These are phyloP conservation scores for Xylariaceae sp. DNA, from an alignment of 2,329 filamentous ascomycete genomes.

Conservation along the genomic window DNA sequence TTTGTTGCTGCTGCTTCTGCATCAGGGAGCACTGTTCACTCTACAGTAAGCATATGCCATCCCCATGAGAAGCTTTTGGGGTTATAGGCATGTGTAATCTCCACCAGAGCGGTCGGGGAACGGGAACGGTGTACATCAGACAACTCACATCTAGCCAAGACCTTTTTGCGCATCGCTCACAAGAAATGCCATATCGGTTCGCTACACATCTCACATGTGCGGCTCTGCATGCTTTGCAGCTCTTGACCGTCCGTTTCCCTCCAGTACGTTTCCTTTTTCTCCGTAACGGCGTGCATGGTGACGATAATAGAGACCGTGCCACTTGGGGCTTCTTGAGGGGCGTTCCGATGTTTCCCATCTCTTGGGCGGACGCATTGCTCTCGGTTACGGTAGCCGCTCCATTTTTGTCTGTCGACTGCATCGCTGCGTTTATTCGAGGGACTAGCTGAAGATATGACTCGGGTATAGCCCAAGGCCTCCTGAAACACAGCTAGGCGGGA, in stretches of 20 bases:
- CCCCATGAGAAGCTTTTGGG: not conserved
- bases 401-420: not conserved
- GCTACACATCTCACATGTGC: slow-evolving; percentile 24
- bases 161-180: slow-evolving; percentile 24
- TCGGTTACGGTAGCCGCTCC: too few relatives aligned
- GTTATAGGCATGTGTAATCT: not conserved
- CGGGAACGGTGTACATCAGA: not conserved
- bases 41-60: not conserved
- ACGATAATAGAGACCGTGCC: not conserved
- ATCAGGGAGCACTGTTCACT: slow-evolving; percentile 15
- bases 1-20: slow-evolving; percentile 4
- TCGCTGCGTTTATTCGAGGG: not conserved
- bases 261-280: slow-evolving; percentile 11
- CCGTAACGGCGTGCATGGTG: not conserved
- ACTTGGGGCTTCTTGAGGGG: slow-evolving; percentile 4
- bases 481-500: not conserved
- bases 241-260: slow-evolving; percentile 16
- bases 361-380: not conserved
- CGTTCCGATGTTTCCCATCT: not conserved
- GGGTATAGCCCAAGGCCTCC: not conserved
- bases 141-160: slow-evolving; percentile 18
- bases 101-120: not conserved
- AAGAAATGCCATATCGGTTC: slow-evolving; percentile 20
- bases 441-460: not conserved
- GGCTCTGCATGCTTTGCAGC: slow-evolving; percentile 19